These are phyloP conservation scores for Plenodomus lindquistii DNA, from an alignment of 2,329 filamentous ascomycete genomes.

Conservation along the genomic window DNA sequence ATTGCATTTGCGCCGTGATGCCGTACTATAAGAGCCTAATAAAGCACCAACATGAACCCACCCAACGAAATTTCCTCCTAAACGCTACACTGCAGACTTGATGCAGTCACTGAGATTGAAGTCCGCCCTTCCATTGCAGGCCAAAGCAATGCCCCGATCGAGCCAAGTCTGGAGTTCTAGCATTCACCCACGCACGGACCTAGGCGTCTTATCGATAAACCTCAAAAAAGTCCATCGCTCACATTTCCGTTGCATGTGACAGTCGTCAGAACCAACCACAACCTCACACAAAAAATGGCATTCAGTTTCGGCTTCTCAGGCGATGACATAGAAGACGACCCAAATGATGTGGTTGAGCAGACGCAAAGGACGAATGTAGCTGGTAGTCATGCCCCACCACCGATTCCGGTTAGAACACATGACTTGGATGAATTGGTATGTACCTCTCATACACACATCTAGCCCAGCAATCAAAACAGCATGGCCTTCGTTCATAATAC, in stretches of 20 bases:
- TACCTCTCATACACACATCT: conserved; percentile 2
- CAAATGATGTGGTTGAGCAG: conserved; percentile 35
- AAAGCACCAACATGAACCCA: no score
- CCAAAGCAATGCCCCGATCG: neutral
- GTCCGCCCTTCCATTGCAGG: neutral
- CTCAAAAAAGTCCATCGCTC: conserved; percentile 14
- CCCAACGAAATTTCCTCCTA: no score
- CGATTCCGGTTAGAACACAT: conserved; percentile 47
- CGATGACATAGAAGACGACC: conserved; percentile 60
- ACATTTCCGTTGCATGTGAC: conserved; percentile 6
- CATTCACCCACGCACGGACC: conserved; percentile 20
- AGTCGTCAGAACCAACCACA: neutral
- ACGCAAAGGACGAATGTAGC: conserved; percentile 1
- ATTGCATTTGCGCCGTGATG: no score
- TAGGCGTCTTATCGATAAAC: conserved; percentile 31
- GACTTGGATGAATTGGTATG: conserved; percentile 54
- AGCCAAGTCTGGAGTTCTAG: neutral
- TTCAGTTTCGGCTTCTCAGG: conserved; percentile 64
- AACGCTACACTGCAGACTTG: no score
- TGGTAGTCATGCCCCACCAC: conserved; percentile 27
- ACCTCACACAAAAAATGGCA: conserved; percentile 22
- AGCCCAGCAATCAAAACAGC: no score
- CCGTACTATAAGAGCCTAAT: no score
- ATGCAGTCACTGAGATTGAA: no score
- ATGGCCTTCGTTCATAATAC: no score